These are phyloP conservation scores for Xylaria sp. DNA, from an alignment of 2,329 filamentous ascomycete species.

Conservation along the genomic window DNA sequence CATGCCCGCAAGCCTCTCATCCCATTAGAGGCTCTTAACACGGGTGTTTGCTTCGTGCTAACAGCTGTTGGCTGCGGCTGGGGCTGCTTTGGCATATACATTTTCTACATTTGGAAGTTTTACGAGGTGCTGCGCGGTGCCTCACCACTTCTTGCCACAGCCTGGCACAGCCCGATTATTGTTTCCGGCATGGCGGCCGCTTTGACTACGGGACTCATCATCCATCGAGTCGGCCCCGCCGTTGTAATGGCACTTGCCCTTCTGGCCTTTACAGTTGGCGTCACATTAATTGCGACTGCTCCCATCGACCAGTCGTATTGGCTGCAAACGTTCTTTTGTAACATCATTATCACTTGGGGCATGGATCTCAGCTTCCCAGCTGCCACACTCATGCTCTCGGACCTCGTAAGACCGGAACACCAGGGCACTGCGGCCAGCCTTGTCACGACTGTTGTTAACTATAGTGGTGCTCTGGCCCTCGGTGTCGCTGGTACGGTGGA, in stretches of 20 bases:
- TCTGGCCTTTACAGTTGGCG: conserved; percentile 48
- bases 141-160: conserved; percentile 53
- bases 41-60: conserved; percentile 61
- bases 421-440: conserved; percentile 56
- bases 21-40: conserved; percentile 60
- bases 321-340: conserved; percentile 63
- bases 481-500: conserved; percentile 63
- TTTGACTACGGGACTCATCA: conserved; percentile 45
- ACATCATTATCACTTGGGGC: conserved; percentile 61
- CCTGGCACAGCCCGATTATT: conserved; percentile 54
- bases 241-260: conserved; percentile 49
- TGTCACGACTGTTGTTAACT: conserved; percentile 68
- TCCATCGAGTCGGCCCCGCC: conserved; percentile 49
- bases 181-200: conserved; percentile 53
- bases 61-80: conserved; percentile 60
- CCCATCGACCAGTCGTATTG: conserved; percentile 65
- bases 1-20: conserved; percentile 61
- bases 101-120: conserved; percentile 58
- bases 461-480: conserved; percentile 65
- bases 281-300: conserved; percentile 50
- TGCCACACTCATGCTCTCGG: conserved; percentile 62
- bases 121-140: conserved; percentile 54
- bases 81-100: conserved; percentile 58
- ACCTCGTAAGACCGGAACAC: conserved; percentile 51
- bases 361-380: conserved; percentile 69